Base-by-base conservation (phyloP, 2,329 filamentous ascomycete genomes). In the Stemphylium lycopersici region DNA sequence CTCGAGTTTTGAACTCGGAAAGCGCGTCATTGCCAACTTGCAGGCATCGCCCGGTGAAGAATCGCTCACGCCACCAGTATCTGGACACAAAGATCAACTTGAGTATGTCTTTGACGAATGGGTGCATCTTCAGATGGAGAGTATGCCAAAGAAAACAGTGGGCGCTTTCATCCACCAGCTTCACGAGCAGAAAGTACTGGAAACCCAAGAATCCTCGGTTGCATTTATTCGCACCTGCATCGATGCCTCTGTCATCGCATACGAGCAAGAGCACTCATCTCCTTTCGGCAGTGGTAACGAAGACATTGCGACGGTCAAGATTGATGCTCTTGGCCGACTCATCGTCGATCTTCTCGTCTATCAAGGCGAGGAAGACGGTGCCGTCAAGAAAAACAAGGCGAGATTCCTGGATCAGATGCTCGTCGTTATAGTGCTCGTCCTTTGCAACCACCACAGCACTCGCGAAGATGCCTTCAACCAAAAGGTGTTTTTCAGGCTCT, bases 81-180 rank as follows among this genome's bases (percentile, higher is more conserved):
- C 78, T 34, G 81, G 84, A 29, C 87, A 87, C 63, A 86, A 87
- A 58, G 91, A 96, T 58, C 91, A 97, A 73, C 86, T 96, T 77
- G 91, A 96, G 65, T 98, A 99, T 71, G 84, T 97, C 16, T 97
- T 99, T 68, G 92, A 93, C 38, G 95, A 99, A 77, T 99, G 95
- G 95, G 85, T 93, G 24, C 87, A 89, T 55, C 83, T 97, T 6
- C 89, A 89, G 43, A 90, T 91, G 65, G 84, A 87, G n/a, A 86
- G 88, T 62, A 86, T 88, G 3, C 87, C 88, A 3, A 89, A 91
- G 58, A 90, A 89, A 68, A 84, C 88, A 0, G 81, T 87, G 48
- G 79, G 84, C 5, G 85, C 90, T 1, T 98, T 98, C 75, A 84
- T 97, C 40, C 87, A 89, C 66, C 93, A 98, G 74, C 80, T 98